Base-by-base conservation (phyloP, 305 asterid species). In the Coffea humblotiana region DNA sequence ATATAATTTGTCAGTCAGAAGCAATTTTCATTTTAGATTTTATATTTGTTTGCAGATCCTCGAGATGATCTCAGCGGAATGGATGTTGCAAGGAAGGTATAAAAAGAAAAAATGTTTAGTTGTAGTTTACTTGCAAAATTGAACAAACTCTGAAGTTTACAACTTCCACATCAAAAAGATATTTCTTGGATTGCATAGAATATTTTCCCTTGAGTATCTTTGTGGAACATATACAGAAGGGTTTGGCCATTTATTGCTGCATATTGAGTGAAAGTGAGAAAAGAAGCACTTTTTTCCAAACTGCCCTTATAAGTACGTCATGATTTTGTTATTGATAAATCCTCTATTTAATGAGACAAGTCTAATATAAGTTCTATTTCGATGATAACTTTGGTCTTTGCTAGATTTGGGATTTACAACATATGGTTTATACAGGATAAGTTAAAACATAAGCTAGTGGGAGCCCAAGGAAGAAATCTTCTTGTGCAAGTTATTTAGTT, bases 81-180 rank as follows among this genome's bases (percentile, higher is more conserved):
- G 96, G 99, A 95, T 86, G 97, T 93, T 49, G 99, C 97, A 77
- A 92, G 99, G 87, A 95, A 95, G 99, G 99, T 95, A 40, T 74
- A 84, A 78, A 56, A 43, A 67, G 77, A 61, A 40, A 37, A 40
- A 40, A 40, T 40, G 45, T 47, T 11, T 45, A 1, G 47, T 56
- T 61, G 58, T 70, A 70, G 32, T 66, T 56, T 32, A 29, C 11
- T 66, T 16, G 37, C 64, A 45, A 4, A 23, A 19, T n/a, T 2
- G 71, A 27, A 49, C 58, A 66, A 2, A 48, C 32, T 49, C 37
- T 48, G 21, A 32, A 66, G 47, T 49, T 8, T 52, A 67, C 56
- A 75, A 68, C 75, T 67, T 68, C 8, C 56, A 7, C 25, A 66
- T 54, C 40, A 12, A 68, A 48, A 3, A 7, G 7, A 40, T 40